These are phyloP conservation scores for Phytopythium boreale DNA, from an alignment of 352 stramenopile genomes.

Conservation along the genomic window DNA sequence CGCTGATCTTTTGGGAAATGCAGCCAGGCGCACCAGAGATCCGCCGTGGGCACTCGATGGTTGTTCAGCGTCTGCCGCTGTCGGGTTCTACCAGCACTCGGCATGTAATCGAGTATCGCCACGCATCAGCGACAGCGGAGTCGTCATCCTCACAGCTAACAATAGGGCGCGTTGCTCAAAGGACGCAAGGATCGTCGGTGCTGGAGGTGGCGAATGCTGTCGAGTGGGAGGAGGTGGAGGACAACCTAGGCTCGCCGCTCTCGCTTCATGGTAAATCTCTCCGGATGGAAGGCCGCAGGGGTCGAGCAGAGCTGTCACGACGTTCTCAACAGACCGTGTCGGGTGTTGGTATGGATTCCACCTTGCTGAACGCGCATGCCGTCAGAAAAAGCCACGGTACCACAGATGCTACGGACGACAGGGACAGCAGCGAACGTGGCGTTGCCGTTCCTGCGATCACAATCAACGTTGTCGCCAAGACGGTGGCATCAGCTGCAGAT, in stretches of 20 bases:
- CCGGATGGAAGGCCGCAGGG: background rate
- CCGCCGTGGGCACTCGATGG: background rate
- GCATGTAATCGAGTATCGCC: background rate
- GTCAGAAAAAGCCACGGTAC: background rate
- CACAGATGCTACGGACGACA: background rate
- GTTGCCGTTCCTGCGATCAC: background rate
- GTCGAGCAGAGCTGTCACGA: background rate
- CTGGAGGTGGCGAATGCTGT: background rate
- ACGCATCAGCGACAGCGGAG: background rate
- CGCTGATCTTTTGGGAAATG: conserved; percentile 1
- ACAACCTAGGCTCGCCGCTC: background rate
- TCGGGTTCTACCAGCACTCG: background rate
- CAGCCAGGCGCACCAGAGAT: background rate
- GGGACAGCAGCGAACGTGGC: background rate
- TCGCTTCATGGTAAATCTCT: conserved; percentile 1
- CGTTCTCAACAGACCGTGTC: background rate
- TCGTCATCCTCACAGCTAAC: background rate
- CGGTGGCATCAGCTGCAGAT: background rate
- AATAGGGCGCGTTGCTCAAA: background rate
- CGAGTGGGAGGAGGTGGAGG: background rate
- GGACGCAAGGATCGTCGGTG: background rate
- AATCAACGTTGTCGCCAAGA: background rate
- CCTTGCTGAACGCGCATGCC: background rate
- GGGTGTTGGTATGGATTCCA: background rate
- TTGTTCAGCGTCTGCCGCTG: background rate